A percentile compares a stretch with the other conserved stretches of the same genome.
These are phyloP conservation scores for Flaveria brownii DNA, from an alignment of 129 eudicot genomes.

Conservation along the genomic window DNA sequence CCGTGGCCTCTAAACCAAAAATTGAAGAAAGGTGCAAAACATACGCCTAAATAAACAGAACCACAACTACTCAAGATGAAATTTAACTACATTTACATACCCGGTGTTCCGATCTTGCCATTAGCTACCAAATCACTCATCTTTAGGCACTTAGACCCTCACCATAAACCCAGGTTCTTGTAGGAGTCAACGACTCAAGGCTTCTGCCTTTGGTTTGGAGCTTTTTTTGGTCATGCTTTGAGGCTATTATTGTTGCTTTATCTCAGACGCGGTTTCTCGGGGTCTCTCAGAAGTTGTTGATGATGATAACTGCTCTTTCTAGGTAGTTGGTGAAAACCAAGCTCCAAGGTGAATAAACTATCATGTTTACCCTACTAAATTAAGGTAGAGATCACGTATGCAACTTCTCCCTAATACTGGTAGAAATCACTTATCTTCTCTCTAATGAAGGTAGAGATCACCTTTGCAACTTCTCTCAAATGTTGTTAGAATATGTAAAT, in stretches of 20 bases:
- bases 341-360: neutral
- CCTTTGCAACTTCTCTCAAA: too few species aligned
- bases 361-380: neutral
- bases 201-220: neutral
- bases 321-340: conserved; percentile 10
- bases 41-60: neutral
- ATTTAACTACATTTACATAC: neutral
- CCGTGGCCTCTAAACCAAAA: neutral
- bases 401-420: too few species aligned
- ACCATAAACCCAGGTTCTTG: neutral
- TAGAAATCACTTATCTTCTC: too few species aligned
- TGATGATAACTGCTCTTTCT: neutral
- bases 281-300: neutral
- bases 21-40: neutral
- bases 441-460: too few species aligned
- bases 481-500: neutral
- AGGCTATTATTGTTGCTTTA: neutral
- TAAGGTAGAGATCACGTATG: too few species aligned
- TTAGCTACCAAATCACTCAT: neutral
- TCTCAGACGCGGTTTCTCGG: neutral
- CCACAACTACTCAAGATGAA: neutral
- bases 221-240: conserved; percentile 4
- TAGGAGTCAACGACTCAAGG: neutral
- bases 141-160: neutral
- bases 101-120: neutral